Evolutionary conservation across 192 early-diverging fungal species (phyloP).

Genomic region (Globomyces pollinis-pini): DNA sequence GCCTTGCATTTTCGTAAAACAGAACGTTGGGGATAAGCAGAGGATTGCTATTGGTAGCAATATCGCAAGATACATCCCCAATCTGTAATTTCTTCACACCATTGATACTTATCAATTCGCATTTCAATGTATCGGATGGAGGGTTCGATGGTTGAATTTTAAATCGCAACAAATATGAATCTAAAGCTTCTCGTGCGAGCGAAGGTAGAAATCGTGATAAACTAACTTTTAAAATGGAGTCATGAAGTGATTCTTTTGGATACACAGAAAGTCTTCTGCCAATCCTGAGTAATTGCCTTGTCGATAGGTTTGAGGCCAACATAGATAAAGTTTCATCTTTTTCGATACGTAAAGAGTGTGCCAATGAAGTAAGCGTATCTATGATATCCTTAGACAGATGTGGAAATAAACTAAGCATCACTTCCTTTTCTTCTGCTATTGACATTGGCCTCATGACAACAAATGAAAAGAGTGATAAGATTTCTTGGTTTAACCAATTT

Average conservation of each 20-base stretch:
- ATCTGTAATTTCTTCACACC: conserved; percentile 29
- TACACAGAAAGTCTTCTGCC: conserved; percentile 56
- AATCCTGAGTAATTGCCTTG: conserved; percentile 69
- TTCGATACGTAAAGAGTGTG: conserved; percentile 47
- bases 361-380: conserved; percentile 40
- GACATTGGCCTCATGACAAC: conserved; percentile 57
- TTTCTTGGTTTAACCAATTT: conserved; percentile 65
- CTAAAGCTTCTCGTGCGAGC: conserved; percentile 55
- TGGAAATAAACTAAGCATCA: conserved; percentile 32
- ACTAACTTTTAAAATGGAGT: conserved; percentile 57
- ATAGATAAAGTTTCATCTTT: conserved; percentile 53
- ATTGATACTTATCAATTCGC: neutral
- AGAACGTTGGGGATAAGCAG: conserved; percentile 59
- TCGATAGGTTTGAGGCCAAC: conserved; percentile 57
- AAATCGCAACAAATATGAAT: conserved; percentile 17
- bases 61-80: conserved; percentile 39
- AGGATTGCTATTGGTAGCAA: conserved; percentile 47
- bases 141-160: neutral
- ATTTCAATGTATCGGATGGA: no score
- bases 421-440: conserved; percentile 25
- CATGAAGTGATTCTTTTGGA: conserved; percentile 55
- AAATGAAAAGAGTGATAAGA: conserved; percentile 67
- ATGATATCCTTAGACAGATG: conserved; percentile 40
- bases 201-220: conserved; percentile 67
- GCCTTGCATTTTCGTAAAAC: conserved; percentile 71